Evolutionary conservation across 2,329 filamentous ascomycete genomes (phyloP), one percentile per base, ranked within the genome.

Genomic region (Colletotrichum camelliae): DNA sequence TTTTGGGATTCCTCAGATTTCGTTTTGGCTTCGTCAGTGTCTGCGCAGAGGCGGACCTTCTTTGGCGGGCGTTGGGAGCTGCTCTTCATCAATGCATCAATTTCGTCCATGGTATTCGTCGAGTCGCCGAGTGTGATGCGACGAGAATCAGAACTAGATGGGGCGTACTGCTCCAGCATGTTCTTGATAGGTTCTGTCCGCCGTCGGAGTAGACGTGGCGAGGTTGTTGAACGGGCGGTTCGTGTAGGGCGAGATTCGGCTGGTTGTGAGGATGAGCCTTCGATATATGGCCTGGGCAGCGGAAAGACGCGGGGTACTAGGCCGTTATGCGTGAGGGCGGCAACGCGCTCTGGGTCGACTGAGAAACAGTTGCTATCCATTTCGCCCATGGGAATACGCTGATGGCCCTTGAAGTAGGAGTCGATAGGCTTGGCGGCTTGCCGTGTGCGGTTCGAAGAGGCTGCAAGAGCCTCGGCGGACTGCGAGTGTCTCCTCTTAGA

Each of bases 311-410:
- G 87, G 4, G 90, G 89, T 7, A 87, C 87, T 39, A 88, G 81
- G 5, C 87, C 89, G 72, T 88, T 87, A 29, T 87, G 83, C 1
- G 89, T 90, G 71, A 90, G 82, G 70, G 84, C 84, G n/a, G 87
- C 84, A 75, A 89, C 83, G 76, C 86, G 84, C 33, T 88, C 81
- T 16, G 87, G 84, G 74, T 92, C 88, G 15, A 91, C 85, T 16
- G 87, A 84, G 79, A 92, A 92, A 80, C 89, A 92, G 77, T 92
- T 92, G 52, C 89, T 85, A 67, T 92, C 90, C 91, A 92, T 92
- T 79, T 91, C 89, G n/a, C 88, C 91, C 79, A 92, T 88, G 0
- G 91, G 89, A 73, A 91, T 88, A 4, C 91, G 88, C 39, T 83
- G 82, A 70, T 86, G 82, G 27, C 85, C 84, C 72, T 88, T 88